A percentile compares a stretch with the other conserved stretches of the same genome.
These are phyloP conservation scores for Spizellomyces punctatus DNA, from an alignment of 192 early-diverging fungal species.

Conservation along the genomic window DNA sequence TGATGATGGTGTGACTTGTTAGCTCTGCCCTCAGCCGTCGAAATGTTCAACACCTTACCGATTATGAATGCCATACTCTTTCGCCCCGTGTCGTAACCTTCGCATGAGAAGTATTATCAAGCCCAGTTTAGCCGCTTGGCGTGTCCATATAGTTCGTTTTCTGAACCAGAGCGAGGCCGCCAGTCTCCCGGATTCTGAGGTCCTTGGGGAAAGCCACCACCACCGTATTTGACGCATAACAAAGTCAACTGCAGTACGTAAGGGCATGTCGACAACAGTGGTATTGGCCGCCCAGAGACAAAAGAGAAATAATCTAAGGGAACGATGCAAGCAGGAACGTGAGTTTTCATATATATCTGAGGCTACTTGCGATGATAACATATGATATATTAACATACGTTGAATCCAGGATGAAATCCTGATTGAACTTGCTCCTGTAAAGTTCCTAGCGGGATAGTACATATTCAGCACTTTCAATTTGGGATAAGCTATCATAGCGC, in stretches of 20 bases:
- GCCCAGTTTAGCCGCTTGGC: constrained; percentile 32
- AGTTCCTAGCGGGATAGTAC: constrained; percentile 11
- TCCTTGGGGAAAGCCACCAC: constrained; percentile 13
- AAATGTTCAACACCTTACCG: constrained; percentile 28
- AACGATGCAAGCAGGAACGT: neutral
- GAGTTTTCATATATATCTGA: neutral
- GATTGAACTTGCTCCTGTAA: constrained; percentile 36
- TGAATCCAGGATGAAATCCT: constrained; percentile 45
- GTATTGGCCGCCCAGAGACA: constrained; percentile 44
- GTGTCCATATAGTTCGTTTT: constrained; percentile 25
- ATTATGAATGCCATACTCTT: constrained; percentile 46
- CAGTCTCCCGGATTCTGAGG: neutral
- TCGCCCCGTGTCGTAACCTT: constrained; percentile 24
- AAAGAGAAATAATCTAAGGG: constrained; percentile 35
- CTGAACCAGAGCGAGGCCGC: neutral
- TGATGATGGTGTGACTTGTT: neutral
- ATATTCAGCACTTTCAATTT: no score
- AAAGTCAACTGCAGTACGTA: constrained; percentile 30
- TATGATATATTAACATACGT: no score
- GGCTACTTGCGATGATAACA: neutral
- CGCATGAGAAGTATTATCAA: constrained; percentile 32
- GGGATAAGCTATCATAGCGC: neutral
- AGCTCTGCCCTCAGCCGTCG: neutral
- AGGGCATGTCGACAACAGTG: constrained; percentile 38
- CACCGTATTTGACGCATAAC: constrained; percentile 19